Base-by-base conservation (phyloP, 2,329 filamentous ascomycete species). In the Botryotinia calthae region DNA sequence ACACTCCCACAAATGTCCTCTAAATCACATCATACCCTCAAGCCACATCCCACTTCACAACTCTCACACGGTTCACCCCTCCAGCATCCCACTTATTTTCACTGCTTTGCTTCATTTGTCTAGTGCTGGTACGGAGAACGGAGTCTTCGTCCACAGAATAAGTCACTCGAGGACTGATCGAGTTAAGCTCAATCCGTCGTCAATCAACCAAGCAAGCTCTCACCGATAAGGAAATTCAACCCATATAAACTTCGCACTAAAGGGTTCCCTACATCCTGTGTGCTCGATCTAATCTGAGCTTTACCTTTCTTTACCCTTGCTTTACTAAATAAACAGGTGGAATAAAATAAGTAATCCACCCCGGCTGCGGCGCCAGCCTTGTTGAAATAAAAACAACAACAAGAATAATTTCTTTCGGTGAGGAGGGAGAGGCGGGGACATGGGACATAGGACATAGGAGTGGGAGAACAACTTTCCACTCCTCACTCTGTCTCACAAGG, bases 341-440 rank as follows among this genome's bases (percentile, higher is more conserved):
- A 37, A 8, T 37, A 37, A 37, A 37, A 37, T 37, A 9, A 37
- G 8, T n/a, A 37, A 54, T 44, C 40, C 25, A 65, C 25, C 63
- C 64, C 64, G 64, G 64, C 44, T 66, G 44, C 22, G 46, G 64
- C 64, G 64, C 64, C 64, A 66, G 64, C 64, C 64, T 66, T 66
- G 64, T 54, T 56, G 51, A 20, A 66, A 40, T 66, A 42, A 63
- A 37, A 37, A 37, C 37, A 37, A 37, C 37, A 37, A 37, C 8
- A 7, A 37, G 1, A 66, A 28, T 54, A 42, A 63, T 63, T n/a
- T n/a, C 37, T 62, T 25, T 62, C 59, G n/a, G 51, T 28, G 51
- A 28, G 44, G 14, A 22, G 18, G 44, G 48, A 10, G 10, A 12
- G n/a, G n/a, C 7, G 51, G 16, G 14, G n/a, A 56, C 28, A 54